Conservation (phyloP, 2,329 filamentous ascomycete species). For the Aspergillus floridensis region DNA sequence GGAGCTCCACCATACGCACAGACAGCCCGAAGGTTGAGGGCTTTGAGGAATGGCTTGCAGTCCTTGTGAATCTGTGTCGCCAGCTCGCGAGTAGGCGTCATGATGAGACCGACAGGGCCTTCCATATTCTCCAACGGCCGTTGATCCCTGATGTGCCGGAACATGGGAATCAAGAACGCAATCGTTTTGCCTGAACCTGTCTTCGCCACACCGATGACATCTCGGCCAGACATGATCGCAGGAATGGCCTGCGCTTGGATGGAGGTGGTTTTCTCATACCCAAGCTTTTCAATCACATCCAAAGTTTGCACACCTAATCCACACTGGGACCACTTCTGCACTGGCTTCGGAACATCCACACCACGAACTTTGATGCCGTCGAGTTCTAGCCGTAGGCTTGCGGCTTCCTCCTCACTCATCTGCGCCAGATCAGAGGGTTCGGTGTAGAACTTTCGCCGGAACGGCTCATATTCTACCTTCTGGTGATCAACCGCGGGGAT, state of each 20-base stretch:
- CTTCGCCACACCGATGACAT: constrained; percentile 95
- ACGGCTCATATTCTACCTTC: constrained; percentile 79
- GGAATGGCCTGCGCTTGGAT: constrained; percentile 96
- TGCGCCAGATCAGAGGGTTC: constrained; percentile 80
- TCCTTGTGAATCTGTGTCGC: constrained; percentile 92
- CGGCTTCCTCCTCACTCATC: constrained; percentile 80
- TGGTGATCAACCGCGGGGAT: constrained; percentile 82
- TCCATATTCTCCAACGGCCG: constrained; percentile 76
- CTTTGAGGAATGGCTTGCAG: constrained; percentile 90
- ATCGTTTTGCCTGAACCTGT: constrained; percentile 97
- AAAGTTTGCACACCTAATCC: constrained; percentile 83
- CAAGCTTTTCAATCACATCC: constrained; percentile 76
- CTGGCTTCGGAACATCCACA: constrained; percentile 84
- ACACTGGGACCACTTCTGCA: constrained; percentile 95
- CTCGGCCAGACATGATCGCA: constrained; percentile 90
- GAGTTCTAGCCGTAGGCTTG: constrained; percentile 77
- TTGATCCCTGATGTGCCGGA: constrained; percentile 96
- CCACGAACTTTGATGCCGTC: constrained; percentile 94
- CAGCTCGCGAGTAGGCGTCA: constrained; percentile 92
- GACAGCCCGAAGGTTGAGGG: constrained; percentile 77
- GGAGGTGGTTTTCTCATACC: constrained; percentile 84
- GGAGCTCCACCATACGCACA: constrained; percentile 94
- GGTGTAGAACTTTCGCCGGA: constrained; percentile 92
- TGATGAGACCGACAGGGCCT: constrained; percentile 81
- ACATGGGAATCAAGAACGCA: constrained; percentile 94